Conservation (phyloP, 768 basidiomycete genomes). For the Agaricus blazei region DNA sequence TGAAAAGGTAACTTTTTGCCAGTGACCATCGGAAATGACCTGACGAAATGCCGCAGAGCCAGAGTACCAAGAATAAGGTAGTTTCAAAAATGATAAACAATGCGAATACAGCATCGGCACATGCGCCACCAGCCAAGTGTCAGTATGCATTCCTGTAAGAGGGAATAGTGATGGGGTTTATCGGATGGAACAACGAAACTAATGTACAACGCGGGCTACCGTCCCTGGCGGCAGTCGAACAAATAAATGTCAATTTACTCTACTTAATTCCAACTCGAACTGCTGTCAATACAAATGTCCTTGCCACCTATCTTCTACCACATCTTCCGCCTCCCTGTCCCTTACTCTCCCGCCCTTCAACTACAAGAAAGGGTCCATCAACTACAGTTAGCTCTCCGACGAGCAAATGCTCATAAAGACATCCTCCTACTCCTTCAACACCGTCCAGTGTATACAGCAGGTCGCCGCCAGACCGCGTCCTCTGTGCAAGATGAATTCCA, state of each 20-base stretch:
- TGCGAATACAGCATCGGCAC: background rate
- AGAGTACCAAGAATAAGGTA: slow-evolving; percentile 1
- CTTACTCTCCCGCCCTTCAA: slow-evolving; percentile 62
- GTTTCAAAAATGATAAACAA: background rate
- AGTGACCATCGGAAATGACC: background rate
- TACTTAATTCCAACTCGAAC: background rate
- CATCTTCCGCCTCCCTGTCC: slow-evolving; percentile 70
- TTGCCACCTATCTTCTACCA: slow-evolving; percentile 73
- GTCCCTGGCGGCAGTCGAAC: background rate
- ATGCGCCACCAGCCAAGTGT: slow-evolving; percentile 6
- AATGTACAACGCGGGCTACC: background rate
- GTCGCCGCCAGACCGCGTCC: slow-evolving; percentile 74
- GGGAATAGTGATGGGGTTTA: background rate
- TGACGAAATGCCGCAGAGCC: background rate
- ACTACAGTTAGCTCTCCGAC: slow-evolving; percentile 53
- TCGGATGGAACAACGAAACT: too few relatives aligned
- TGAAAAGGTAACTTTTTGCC: slow-evolving; percentile 1
- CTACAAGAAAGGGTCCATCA: slow-evolving; percentile 71
- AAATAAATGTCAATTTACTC: too few relatives aligned
- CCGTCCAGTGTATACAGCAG: slow-evolving; percentile 90
- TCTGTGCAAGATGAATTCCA: slow-evolving; percentile 52
- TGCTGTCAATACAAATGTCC: slow-evolving; percentile 20
- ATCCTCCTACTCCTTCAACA: slow-evolving; percentile 83
- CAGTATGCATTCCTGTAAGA: slow-evolving; percentile 6
- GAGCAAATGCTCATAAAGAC: slow-evolving; percentile 42